Percentiles rank a stretch among this genome's conserved stretches.
Conservation (phyloP, 2,329 filamentous ascomycete genomes). For the Apiospora pterosperma region DNA sequence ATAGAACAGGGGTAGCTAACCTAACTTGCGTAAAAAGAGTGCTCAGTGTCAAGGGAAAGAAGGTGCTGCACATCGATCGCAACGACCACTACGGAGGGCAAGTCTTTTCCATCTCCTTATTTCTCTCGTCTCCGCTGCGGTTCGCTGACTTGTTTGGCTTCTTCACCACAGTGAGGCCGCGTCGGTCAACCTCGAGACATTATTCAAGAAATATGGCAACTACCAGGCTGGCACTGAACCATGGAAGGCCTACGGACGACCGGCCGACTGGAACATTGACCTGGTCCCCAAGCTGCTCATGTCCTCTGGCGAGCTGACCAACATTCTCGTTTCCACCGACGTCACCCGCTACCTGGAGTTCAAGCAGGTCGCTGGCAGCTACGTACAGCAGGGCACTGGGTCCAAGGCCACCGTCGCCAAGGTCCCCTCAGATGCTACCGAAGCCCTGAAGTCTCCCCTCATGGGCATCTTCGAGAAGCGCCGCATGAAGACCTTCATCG, state of each 20-base stretch:
- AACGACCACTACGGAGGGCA: conserved; percentile 99
- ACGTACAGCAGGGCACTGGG: conserved; percentile 84
- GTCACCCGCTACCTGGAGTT: conserved; percentile 87
- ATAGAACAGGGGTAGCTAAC: conserved; percentile 7
- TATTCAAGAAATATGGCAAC: conserved; percentile 97
- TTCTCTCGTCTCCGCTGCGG: conserved; percentile 11
- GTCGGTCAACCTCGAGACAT: conserved; percentile 92
- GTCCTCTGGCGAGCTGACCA: conserved; percentile 97
- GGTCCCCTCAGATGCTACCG: conserved; percentile 87
- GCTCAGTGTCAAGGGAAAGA: conserved; percentile 96
- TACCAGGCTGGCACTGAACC: conserved; percentile 76
- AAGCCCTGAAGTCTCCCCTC: conserved; percentile 86
- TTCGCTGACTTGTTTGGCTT: conserved; percentile 16
- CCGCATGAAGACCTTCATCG: conserved; percentile 91
- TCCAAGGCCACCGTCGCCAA: conserved; percentile 89
- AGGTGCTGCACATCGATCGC: conserved; percentile 97
- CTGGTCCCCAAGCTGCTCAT: conserved; percentile 97
- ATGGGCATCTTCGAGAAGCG: conserved; percentile 99
- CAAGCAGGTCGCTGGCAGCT: conserved; percentile 93
- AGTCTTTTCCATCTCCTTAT: conserved; percentile 32
- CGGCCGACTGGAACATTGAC: conserved; percentile 99
- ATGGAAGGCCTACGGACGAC: conserved; percentile 95
- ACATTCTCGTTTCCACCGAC: conserved; percentile 96
- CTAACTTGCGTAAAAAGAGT: conserved; percentile 56
- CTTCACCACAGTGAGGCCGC: conserved; percentile 71